Conservation (phyloP, 805 yeast genomes). For the Saccharomycopsis fermentans region DNA sequence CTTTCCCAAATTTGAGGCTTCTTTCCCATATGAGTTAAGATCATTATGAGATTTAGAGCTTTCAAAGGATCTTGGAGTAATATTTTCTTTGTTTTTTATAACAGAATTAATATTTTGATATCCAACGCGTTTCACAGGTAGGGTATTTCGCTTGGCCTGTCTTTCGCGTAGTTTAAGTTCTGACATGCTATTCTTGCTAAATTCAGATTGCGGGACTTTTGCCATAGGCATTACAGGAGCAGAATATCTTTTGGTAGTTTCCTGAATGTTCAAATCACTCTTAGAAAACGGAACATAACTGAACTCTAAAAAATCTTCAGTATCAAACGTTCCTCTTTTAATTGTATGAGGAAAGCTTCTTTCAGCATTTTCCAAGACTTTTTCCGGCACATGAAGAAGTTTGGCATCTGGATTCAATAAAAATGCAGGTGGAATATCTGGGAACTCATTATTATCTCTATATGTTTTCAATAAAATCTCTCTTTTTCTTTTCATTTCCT, state of each 20-base stretch:
- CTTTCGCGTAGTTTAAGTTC: neutral
- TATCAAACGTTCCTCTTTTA: constrained; percentile 5
- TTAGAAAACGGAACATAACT: neutral
- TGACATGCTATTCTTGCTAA: neutral
- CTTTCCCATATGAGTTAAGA: neutral
- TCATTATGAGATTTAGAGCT: neutral
- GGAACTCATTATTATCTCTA: constrained; percentile 1
- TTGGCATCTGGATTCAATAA: constrained; percentile 5
- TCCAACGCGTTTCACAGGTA: neutral
- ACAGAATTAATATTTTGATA: neutral
- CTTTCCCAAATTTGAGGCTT: neutral
- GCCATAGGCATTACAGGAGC: neutral
- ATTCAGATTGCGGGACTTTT: neutral
- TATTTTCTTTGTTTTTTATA: neutral
- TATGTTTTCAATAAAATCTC: neutral
- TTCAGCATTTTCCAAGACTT: constrained; percentile 14
- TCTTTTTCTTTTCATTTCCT: neutral
- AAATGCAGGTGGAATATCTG: constrained; percentile 17
- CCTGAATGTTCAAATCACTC: neutral
- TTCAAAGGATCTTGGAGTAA: neutral
- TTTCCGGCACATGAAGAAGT: constrained; percentile 6
- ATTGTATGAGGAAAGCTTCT: constrained; percentile 14
- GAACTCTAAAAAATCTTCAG: neutral
- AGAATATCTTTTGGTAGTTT: neutral
- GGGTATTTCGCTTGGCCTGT: neutral